Base-by-base conservation (phyloP, 495 filamentous ascomycete species). In the Talaromyces wortmannii region DNA sequence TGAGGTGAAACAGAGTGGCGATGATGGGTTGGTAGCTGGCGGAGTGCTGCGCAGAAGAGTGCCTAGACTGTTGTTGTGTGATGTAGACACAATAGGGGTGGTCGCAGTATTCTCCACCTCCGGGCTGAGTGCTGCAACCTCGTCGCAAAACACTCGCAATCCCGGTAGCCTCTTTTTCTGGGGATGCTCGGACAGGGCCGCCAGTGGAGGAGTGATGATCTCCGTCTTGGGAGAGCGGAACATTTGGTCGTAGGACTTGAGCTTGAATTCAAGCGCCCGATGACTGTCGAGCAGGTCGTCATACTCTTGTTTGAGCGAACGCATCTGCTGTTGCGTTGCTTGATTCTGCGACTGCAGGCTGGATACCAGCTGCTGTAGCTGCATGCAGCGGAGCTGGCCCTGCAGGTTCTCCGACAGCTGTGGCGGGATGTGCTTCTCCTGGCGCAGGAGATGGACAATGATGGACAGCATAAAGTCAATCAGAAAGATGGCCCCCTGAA, bases 401-500 rank as follows among this genome's bases (percentile, higher is more conserved):
- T 75, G 72, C 31, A 76, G 64, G 58, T 69, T 74, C 50, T 74
- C 72, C 2, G 72, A 67, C 10, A 74, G 62, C 40, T 77, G 61
- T 13, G 54, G 68, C 8, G 72, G 71, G 48, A 69, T 61, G 45
- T 73, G 64, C 52, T 75, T 70, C 55, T 72, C 72, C 56, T 68
- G 65, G 47, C 67, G 63, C 52, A 75, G 66, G n/a, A 74, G 58
- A 48, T 69, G 62, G 13, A 72, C 58, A 36, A 77, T 75, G 44
- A 77, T 69, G 31, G 66, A 50, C 31, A 68, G 62, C 67, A 74
- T 69, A 57, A 74, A 75, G 53, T 77, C 74, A 40, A 77, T 68
- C 2, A 75, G 61, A 53, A 66, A 70, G 50, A 77, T 68, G 8
- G 74, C 71, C 7, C 66, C 74, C 59, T 77, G 71, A 12, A 75